Evolutionary conservation across 345 rosid species (phyloP).

Genomic region (Sisymbrium altissimum): DNA sequence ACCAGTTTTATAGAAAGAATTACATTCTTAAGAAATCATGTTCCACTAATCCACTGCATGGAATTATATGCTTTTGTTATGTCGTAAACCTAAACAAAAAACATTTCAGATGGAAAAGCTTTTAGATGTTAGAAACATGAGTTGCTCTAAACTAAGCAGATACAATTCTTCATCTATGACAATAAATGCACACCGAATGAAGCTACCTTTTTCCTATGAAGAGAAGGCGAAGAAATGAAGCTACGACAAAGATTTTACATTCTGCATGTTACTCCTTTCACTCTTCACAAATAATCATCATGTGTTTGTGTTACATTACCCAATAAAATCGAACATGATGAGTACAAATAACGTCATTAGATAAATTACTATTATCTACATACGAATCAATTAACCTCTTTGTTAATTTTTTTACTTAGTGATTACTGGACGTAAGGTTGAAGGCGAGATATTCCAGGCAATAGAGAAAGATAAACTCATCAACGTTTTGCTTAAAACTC

Average conservation of each 20-base stretch:
- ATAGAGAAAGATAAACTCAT: constrained; percentile 74
- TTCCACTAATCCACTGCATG: too few relatives aligned
- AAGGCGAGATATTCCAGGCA: constrained; percentile 82
- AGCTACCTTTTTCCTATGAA: too few relatives aligned
- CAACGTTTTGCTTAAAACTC: constrained; percentile 84
- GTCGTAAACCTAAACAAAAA: too few relatives aligned
- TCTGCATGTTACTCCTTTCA: constrained; percentile 93
- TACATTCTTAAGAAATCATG: too few relatives aligned
- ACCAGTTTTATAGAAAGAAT: background rate
- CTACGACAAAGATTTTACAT: constrained; percentile 76
- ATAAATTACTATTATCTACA: background rate
- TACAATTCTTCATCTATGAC: too few relatives aligned
- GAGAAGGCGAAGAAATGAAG: too few relatives aligned
- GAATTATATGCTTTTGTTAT: too few relatives aligned
- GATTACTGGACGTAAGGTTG: constrained; percentile 96
- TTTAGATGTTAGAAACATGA: too few relatives aligned
- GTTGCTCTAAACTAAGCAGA: too few relatives aligned
- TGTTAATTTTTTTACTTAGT: constrained; percentile 47
- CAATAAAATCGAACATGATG: background rate
- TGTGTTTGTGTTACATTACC: constrained; percentile 14
- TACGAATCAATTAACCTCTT: background rate
- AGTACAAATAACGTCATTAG: background rate
- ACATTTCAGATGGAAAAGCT: too few relatives aligned
- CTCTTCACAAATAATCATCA: constrained; percentile 88
- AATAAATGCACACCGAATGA: too few relatives aligned